Evolutionary conservation across 257 asterid species (phyloP).

Genomic region (Ocimum tenuiflorum): DNA sequence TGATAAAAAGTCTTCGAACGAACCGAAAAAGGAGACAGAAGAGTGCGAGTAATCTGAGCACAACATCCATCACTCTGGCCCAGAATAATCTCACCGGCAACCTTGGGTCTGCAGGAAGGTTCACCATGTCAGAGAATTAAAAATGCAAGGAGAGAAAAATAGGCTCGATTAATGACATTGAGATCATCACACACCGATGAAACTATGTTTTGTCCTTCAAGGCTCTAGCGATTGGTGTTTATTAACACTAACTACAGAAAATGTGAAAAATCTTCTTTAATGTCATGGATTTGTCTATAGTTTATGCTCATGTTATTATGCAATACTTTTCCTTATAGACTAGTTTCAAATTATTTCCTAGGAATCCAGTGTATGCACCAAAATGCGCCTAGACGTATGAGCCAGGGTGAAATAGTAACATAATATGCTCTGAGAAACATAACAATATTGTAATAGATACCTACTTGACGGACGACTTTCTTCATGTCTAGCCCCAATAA

Average conservation of each 20-base stretch:
- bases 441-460: constrained; percentile 20
- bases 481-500: constrained; percentile 26
- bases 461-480: constrained; percentile 43
- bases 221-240: neutral
- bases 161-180: neutral
- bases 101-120: constrained; percentile 29
- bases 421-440: neutral
- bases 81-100: constrained; percentile 31
- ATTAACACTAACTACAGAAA: neutral
- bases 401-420: constrained; percentile 2
- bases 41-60: constrained; percentile 50
- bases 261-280: neutral
- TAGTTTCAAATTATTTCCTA: neutral
- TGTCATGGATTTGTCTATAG: neutral
- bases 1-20: constrained; percentile 33
- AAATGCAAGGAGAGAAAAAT: constrained; percentile 8
- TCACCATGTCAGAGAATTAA: neutral
- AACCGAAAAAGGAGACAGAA: constrained; percentile 34
- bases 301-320: neutral
- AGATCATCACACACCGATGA: neutral
- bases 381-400: neutral
- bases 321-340: neutral
- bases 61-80: constrained; percentile 23
- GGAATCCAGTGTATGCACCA: neutral
- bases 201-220: neutral